These are phyloP conservation scores for Lathyrus oleraceus DNA, from an alignment of 306 rosid species.

Conservation along the genomic window DNA sequence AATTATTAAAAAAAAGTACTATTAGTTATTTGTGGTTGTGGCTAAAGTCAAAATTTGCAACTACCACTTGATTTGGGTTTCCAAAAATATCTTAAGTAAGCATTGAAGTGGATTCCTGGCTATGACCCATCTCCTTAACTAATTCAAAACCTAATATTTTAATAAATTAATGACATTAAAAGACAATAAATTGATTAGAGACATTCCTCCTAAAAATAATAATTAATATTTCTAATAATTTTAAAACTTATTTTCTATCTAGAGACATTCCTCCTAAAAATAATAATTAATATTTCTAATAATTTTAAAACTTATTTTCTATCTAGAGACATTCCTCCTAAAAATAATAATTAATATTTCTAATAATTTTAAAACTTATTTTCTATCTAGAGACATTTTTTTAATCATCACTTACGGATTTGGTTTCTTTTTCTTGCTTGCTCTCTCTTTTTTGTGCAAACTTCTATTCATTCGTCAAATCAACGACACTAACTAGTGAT, in stretches of 20 bases:
- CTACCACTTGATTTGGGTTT: conserved; percentile 39
- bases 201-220: background rate
- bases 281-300: background rate
- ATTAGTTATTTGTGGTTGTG: background rate
- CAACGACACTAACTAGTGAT: background rate
- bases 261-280: too few species aligned
- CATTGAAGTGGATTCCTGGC: background rate
- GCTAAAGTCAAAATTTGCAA: conserved; percentile 50
- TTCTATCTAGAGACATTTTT: background rate
- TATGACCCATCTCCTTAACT: conserved; percentile 26
- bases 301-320: background rate
- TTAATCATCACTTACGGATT: background rate
- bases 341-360: background rate
- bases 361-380: background rate
- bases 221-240: too few species aligned
- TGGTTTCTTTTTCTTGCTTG: background rate
- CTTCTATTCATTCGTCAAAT: conserved; percentile 1
- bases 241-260: too few species aligned
- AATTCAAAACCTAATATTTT: background rate
- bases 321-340: background rate
- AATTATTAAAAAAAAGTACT: too few species aligned
- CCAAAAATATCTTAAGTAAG: conserved; percentile 18
- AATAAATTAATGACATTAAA: background rate
- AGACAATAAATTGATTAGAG: background rate
- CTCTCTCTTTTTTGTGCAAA: background rate